Conservation (phyloP, 139 green algal genomes). For the Bryopsis sp. region DNA sequence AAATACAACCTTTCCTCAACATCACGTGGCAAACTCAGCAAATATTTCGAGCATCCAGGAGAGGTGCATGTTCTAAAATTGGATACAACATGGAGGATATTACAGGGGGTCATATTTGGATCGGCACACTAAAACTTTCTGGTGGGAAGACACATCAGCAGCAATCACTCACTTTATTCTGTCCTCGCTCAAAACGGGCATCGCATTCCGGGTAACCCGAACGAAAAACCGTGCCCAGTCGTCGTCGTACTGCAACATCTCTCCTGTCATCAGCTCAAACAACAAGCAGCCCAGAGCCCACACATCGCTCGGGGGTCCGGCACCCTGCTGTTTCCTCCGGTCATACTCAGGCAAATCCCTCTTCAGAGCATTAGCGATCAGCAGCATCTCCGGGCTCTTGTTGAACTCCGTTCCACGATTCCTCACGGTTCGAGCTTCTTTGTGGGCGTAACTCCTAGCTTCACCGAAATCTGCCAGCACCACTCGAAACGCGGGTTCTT, state of each 20-base stretch:
- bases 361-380: constrained; percentile 35
- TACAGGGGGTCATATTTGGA: too few relatives aligned
- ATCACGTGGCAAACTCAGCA: too few relatives aligned
- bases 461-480: constrained; percentile 77
- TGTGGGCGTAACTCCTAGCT: constrained; percentile 39
- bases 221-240: constrained; percentile 59
- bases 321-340: constrained; percentile 35
- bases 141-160: neutral
- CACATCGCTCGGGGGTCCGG: constrained; percentile 53
- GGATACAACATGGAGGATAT: too few relatives aligned
- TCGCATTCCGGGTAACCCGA: constrained; percentile 29
- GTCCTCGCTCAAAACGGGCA: neutral
- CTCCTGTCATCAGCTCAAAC: constrained; percentile 62
- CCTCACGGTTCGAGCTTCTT: constrained; percentile 35
- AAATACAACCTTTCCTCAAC: too few relatives aligned
- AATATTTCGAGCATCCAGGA: too few relatives aligned
- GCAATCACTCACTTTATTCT: neutral
- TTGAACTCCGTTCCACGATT: constrained; percentile 69
- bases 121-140: neutral
- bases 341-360: constrained; percentile 24
- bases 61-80: too few relatives aligned
- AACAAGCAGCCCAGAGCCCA: constrained; percentile 75
- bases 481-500: constrained; percentile 34
- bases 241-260: constrained; percentile 49
- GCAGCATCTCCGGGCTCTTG: constrained; percentile 80